These are phyloP conservation scores for Achlya hypogyna DNA, from an alignment of 352 stramenopile genomes.

Conservation along the genomic window DNA sequence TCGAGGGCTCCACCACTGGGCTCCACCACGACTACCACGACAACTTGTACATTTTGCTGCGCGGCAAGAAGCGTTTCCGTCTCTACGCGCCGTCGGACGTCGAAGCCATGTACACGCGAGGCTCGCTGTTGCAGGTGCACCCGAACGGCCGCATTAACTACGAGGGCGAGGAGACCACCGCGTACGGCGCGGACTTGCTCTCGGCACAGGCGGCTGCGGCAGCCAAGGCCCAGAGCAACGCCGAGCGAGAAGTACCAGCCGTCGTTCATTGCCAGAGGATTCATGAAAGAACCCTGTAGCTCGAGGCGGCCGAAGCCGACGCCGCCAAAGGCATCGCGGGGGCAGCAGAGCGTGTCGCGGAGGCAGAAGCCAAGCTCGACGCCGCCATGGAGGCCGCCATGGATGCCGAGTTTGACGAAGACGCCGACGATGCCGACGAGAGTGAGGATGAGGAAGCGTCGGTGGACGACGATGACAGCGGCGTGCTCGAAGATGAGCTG, in stretches of 20 bases:
- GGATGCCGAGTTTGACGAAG: constrained; percentile 48
- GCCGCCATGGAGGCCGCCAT: constrained; percentile 71
- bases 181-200: constrained; percentile 60
- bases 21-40: constrained; percentile 99
- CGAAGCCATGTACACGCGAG: constrained; percentile 87
- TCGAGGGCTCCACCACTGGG: constrained; percentile 74
- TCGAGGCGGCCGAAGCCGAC: constrained; percentile 39
- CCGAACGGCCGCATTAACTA: constrained; percentile 96
- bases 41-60: constrained; percentile 95
- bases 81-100: constrained; percentile 88
- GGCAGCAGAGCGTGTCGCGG: constrained; percentile 38
- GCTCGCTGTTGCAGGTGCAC: constrained; percentile 80
- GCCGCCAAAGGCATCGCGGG: constrained; percentile 36
- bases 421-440: constrained; percentile 38
- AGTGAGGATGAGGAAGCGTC: constrained; percentile 29
- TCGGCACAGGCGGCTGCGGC: constrained; percentile 47
- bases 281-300: background rate
- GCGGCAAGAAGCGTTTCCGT: constrained; percentile 91
- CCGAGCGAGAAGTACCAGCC: constrained; percentile 42
- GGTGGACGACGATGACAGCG: constrained; percentile 27
- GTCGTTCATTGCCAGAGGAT: background rate
- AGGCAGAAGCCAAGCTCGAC: constrained; percentile 52
- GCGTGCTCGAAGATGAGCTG: constrained; percentile 26
- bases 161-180: constrained; percentile 68
- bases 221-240: constrained; percentile 48